Conservation (phyloP, 225 moss, liverwort and hornwort species). For the Sphagnum contortum region DNA sequence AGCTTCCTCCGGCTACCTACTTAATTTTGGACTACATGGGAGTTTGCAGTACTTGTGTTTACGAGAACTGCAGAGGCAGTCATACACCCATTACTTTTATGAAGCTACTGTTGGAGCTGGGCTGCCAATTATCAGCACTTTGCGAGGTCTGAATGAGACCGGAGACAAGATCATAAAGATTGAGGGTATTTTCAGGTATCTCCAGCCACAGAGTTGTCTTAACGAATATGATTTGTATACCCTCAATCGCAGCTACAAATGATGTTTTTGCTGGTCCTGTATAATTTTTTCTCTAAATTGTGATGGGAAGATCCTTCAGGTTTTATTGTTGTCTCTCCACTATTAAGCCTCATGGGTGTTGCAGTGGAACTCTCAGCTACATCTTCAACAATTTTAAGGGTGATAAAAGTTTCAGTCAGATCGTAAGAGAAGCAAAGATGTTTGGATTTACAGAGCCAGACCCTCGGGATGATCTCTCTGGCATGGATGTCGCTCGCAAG, state of each 20-base stretch:
- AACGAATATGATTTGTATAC: neutral
- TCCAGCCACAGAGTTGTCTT: too few species aligned
- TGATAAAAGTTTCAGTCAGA: slow-evolving; percentile 67
- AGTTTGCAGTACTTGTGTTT: slow-evolving; percentile 52
- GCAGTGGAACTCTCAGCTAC: slow-evolving; percentile 90
- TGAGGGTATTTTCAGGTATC: slow-evolving; percentile 92
- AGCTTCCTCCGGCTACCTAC: too few species aligned
- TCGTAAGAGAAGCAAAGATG: slow-evolving; percentile 75
- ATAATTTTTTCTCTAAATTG: too few species aligned
- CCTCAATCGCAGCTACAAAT: too few species aligned
- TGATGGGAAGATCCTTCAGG: too few species aligned
- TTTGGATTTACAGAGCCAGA: slow-evolving; percentile 95
- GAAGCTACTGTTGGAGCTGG: slow-evolving; percentile 98
- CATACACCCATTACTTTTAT: slow-evolving; percentile 87
- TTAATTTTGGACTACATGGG: too few species aligned
- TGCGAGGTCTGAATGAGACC: slow-evolving; percentile 79
- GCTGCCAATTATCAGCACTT: slow-evolving; percentile 82
- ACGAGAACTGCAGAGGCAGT: slow-evolving; percentile 62
- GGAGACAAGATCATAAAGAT: slow-evolving; percentile 84
- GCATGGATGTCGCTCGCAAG: slow-evolving; percentile 97
- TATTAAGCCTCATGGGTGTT: slow-evolving; percentile 3
- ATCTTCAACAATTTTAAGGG: slow-evolving; percentile 89
- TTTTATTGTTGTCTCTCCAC: too few species aligned
- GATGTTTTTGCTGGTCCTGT: too few species aligned
- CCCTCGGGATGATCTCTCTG: slow-evolving; percentile 91